Conservation (phyloP, 2,329 filamentous ascomycete genomes). For the Coleophoma cylindrospora region DNA sequence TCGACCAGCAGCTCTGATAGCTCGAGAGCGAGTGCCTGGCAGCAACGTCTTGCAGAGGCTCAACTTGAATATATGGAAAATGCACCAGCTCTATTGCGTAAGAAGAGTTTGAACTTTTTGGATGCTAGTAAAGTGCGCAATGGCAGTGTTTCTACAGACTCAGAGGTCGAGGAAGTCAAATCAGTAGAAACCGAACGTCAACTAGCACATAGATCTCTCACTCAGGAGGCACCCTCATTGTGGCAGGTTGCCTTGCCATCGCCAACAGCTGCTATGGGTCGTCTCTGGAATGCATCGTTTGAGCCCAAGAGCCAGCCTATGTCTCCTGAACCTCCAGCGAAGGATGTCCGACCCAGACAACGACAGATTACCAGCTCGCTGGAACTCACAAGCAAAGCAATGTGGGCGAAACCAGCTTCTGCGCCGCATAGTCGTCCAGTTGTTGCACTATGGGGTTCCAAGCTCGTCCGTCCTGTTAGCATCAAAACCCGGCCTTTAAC, state of each 20-base stretch:
- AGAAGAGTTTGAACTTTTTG: conserved; percentile 34
- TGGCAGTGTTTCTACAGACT: conserved; percentile 45
- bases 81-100: conserved; percentile 31
- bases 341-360: conserved; percentile 18
- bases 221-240: conserved; percentile 7
- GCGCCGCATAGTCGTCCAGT: conserved; percentile 9
- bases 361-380: conserved; percentile 11
- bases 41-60: conserved; percentile 39
- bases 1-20: conserved; percentile 27
- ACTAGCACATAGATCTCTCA: conserved; percentile 1
- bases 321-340: conserved; percentile 20
- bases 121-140: conserved; percentile 28
- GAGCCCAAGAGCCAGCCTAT: conserved; percentile 2
- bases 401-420: conserved; percentile 22
- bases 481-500: conserved; percentile 38
- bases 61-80: conserved; percentile 39
- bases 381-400: conserved; percentile 14
- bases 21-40: conserved; percentile 34
- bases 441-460: conserved; percentile 24
- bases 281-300: conserved; percentile 19
- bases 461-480: conserved; percentile 17
- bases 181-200: conserved; percentile 9
- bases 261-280: conserved; percentile 10
- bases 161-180: conserved; percentile 24
- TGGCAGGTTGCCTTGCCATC: conserved; percentile 15